Evolutionary conservation across 1,284 basidiomycete genomes (phyloP), one percentile per base, ranked within the genome.

Genomic region (Puccinia coronata): DNA sequence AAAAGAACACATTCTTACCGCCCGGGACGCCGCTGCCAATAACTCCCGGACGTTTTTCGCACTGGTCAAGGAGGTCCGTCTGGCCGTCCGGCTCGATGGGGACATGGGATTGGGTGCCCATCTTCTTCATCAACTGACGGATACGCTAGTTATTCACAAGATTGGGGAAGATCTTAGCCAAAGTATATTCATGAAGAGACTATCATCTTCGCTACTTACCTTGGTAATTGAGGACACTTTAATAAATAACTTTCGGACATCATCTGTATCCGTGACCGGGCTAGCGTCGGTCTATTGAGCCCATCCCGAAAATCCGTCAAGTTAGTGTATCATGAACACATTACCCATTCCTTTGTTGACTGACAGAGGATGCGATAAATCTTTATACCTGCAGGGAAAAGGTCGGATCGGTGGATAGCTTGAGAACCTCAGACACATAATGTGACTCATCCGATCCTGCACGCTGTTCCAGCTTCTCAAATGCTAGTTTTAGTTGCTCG

Each of bases 21-120:
- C 96, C 96, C 0, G 97, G 97, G 4, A 99, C 96, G 43, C 96
- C 96, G 53, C 95, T 96, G 12, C 94, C 95, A 47, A 99, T 89
- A 2, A 98, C 91, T 59, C 96, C 97, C 0, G 91, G 90, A 82
- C 92, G 89, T 23, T 90, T 87, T 36, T 92, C 88, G 83, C 94
- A 96, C 9, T 89, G 88, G 85, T 98, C 91, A 69, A 99, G 89
- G n/a, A 99, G 89, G 53, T 88, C 87, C 0, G 94, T 95, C 87
- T 99, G 97, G 86, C 93, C 91, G 9, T 88, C 87, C 0, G 97
- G 97, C 86, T 99, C 97, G 83, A 99, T 96, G 14, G 93, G 93
- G 14, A 96, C 94, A 16, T 88, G 91, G 0, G 93, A 91, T 0
- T 89, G 88, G 2, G 87, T 87, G n/a, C 96, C 95, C 92, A 99